Percentiles rank a stretch among this genome's conserved stretches.
Conservation (phyloP, 2,329 filamentous ascomycete species). For the Harringtonia lauricola region DNA sequence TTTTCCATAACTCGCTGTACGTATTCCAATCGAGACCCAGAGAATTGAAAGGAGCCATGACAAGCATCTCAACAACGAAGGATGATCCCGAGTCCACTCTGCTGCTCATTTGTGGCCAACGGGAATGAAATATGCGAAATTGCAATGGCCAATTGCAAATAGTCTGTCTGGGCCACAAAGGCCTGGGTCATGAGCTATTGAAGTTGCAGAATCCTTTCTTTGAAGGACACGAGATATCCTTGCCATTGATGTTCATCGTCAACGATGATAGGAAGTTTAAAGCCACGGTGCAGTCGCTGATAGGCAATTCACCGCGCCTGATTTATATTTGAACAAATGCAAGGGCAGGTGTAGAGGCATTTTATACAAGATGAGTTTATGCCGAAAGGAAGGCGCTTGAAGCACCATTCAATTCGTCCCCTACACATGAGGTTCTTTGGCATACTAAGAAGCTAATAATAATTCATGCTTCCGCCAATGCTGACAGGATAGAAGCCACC, state of each 20-base stretch:
- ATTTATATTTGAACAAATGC: too few relatives aligned
- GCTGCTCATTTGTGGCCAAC: not conserved
- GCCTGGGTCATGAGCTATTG: slow-evolving; percentile 1
- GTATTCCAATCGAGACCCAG: not conserved
- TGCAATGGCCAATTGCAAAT: not conserved
- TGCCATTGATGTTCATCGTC: not conserved
- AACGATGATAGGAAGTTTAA: not conserved
- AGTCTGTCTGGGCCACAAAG: slow-evolving; percentile 1
- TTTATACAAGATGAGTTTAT: not conserved
- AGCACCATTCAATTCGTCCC: too few relatives aligned
- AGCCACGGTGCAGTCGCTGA: slow-evolving; percentile 1
- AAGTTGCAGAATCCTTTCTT: not conserved
- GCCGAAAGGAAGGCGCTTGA: not conserved
- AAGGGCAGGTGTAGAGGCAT: too few relatives aligned
- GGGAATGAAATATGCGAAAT: not conserved
- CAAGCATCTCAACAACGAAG: not conserved
- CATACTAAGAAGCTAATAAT: not conserved
- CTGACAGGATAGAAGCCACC: not conserved
- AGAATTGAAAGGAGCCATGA: not conserved
- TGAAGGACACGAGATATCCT: not conserved
- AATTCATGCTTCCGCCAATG: not conserved
- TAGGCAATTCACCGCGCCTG: not conserved
- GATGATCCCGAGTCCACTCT: not conserved
- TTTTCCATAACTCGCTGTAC: not conserved
- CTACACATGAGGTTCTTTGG: too few relatives aligned